Percentiles rank a stretch among this genome's conserved stretches.
These are phyloP conservation scores for Papiliotrema flavescens DNA, from an alignment of 1,284 basidiomycete genomes.

Conservation along the genomic window DNA sequence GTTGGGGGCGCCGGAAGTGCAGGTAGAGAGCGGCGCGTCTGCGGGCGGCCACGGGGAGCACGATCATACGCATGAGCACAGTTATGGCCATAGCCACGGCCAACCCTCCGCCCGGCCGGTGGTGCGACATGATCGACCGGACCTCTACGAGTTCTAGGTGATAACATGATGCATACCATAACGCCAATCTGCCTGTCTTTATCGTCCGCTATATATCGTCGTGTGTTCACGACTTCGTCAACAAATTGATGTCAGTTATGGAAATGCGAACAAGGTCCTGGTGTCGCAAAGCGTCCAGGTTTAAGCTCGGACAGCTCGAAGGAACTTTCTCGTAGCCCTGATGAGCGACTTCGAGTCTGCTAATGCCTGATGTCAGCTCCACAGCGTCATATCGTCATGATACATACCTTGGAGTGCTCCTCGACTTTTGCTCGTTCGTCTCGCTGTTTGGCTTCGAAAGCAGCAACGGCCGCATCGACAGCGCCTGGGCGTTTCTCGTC, in stretches of 20 bases:
- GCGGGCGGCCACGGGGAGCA: conserved; percentile 4
- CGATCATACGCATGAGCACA: conserved; percentile 10
- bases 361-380: background rate
- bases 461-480: background rate
- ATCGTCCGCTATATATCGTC: no score
- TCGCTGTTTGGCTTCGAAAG: background rate
- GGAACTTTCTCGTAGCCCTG: background rate
- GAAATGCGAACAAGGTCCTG: no score
- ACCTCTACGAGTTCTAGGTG: conserved; percentile 51
- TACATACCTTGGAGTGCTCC: background rate
- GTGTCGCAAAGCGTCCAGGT: background rate
- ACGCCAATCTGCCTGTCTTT: no score
- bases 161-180: background rate
- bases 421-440: background rate
- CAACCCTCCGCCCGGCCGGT: conserved; percentile 12
- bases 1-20: conserved; percentile 6
- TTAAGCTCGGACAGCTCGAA: background rate
- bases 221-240: no score
- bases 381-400: background rate
- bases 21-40: conserved; percentile 1
- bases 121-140: conserved; percentile 48
- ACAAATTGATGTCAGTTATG: no score
- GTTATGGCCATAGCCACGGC: conserved; percentile 14
- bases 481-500: background rate
- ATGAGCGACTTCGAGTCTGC: background rate